Base-by-base conservation (phyloP, 371 early-diverging fungal species). In the Saksenaea vasiformis region DNA sequence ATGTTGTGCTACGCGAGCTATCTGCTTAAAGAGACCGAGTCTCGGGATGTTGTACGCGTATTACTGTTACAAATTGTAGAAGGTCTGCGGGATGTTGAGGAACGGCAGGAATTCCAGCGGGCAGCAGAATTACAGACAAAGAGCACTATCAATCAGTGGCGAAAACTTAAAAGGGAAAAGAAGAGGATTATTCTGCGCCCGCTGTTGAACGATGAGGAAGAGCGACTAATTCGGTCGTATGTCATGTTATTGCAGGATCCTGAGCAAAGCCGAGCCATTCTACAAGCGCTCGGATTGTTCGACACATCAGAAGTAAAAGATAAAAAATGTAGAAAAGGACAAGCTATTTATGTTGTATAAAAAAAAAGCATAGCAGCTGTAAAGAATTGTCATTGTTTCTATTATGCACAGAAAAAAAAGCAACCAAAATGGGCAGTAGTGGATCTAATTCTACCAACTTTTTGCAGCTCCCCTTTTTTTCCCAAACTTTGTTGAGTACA, bases 61-160 rank as follows among this genome's bases (percentile, higher is more conserved):
- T 37, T 60, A 11, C 26, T 64, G 26, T 59, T 68, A 13, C 68
- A 68, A 56, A 64, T 68, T 22, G 59, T 64, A 7, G 64, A 68
- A 44, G 68, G 64, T 5, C 43, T 68, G 9, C 47, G 57, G 8
- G 64, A 60, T 11, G 43, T 13, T 13, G 56, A 58, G 36, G 27
- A 19, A 24, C 54, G 60, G 15, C 57, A 54, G 19, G 38, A 43
- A 24, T 68, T 68, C 26, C 37, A 37, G 3, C 37, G 41, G 19
- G 24, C 64, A 14, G 56, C 44, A 5, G 28, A n/a, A 17, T 27
- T 28, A 13, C 68, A 68, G 34, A 28, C 27, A 3, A 59, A 60
- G 27, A 44, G 44, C 13, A 59, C 61, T 15, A 17, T 61, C 15
- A 53, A 36, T 14, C 54, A 51, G 1, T 68, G 68, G 68, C 58